Evolutionary conservation across 2,329 filamentous ascomycete species (phyloP).

Genomic region (Niveomyces coronatus): DNA sequence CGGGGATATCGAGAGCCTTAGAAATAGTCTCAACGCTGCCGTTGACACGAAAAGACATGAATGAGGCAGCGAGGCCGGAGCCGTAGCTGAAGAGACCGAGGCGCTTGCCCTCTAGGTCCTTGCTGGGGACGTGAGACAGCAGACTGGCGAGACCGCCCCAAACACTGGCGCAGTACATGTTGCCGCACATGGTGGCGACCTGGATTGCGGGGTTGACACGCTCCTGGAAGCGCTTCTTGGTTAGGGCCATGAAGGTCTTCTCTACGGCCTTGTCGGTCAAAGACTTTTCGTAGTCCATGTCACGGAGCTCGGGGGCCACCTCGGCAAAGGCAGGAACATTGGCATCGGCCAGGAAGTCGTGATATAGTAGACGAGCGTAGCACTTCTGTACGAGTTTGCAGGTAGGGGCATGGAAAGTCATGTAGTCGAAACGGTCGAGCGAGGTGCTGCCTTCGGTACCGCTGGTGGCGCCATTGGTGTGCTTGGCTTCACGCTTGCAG

Average conservation of each 20-base stretch:
- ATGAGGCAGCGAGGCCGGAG: conserved; percentile 61
- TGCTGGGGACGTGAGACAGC: conserved; percentile 52
- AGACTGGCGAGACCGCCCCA: conserved; percentile 67
- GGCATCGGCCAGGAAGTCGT: conserved; percentile 69
- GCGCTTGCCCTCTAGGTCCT: conserved; percentile 58
- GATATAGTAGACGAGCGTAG: conserved; percentile 74
- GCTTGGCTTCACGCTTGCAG: conserved; percentile 58
- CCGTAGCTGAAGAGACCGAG: conserved; percentile 72
- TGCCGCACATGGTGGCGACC: conserved; percentile 64
- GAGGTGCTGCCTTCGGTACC: conserved; percentile 43
- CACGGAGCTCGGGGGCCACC: conserved; percentile 64
- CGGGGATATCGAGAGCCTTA: conserved; percentile 59
- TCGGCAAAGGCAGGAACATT: conserved; percentile 59
- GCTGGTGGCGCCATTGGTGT: conserved; percentile 42
- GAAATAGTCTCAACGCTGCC: conserved; percentile 59
- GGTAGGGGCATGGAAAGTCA: conserved; percentile 74
- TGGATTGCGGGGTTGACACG: conserved; percentile 64
- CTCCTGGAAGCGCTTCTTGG: conserved; percentile 76
- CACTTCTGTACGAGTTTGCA: conserved; percentile 85
- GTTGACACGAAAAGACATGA: conserved; percentile 62
- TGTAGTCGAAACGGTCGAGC: conserved; percentile 74
- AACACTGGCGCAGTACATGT: conserved; percentile 62
- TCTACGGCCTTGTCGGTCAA: conserved; percentile 73
- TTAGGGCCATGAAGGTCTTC: conserved; percentile 76
- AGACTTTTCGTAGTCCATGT: conserved; percentile 71